Percentiles rank a stretch among this genome's conserved stretches.
phyloP scores from a whole-genome alignment of 2,329 filamentous ascomycete genomes.

The Ceratocystis colombiana region DNA sequence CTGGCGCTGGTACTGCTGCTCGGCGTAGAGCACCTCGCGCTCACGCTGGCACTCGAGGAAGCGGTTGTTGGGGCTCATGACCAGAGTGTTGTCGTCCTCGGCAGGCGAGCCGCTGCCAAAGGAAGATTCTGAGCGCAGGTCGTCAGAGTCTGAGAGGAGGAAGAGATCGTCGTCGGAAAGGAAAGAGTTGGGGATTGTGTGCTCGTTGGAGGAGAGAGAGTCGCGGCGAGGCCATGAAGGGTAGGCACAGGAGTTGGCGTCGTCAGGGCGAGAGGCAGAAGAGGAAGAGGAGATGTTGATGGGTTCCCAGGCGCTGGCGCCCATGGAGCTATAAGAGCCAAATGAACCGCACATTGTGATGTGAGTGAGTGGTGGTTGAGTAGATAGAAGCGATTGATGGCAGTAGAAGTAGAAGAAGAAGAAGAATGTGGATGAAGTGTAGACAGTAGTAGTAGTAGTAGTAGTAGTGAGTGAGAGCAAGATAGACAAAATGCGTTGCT shows the following conservation, averaged over 20 bases:
- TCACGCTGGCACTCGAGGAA: conserved; percentile 24
- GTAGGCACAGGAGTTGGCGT: conserved; percentile 44
- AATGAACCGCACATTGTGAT: conserved; percentile 42
- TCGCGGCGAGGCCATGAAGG: conserved; percentile 50
- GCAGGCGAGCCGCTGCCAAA: conserved; percentile 17
- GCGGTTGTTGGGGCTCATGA: conserved; percentile 15
- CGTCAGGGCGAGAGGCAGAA: conserved; percentile 34
- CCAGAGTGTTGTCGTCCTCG: conserved; percentile 12
- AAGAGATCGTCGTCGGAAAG: conserved; percentile 28
- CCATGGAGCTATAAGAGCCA: conserved; percentile 43
- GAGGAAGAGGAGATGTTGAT: conserved; percentile 39
- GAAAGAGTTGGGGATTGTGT: conserved; percentile 28
- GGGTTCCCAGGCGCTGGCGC: conserved; percentile 38
- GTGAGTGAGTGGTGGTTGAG: neutral
- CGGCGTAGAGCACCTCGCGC: conserved; percentile 25
- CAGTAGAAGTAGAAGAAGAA: neutral
- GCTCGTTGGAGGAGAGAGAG: conserved; percentile 38
- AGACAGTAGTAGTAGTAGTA: neutral
- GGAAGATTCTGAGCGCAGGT: conserved; percentile 12
- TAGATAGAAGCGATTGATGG: neutral
- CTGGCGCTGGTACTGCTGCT: conserved; percentile 34
- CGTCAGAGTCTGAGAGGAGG: conserved; percentile 14
- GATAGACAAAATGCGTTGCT: neutral
- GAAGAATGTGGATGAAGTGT: neutral
- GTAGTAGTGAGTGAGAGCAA: too few relatives aligned